Base-by-base conservation (phyloP, 345 rosid species). In the Salix suchowensis region DNA sequence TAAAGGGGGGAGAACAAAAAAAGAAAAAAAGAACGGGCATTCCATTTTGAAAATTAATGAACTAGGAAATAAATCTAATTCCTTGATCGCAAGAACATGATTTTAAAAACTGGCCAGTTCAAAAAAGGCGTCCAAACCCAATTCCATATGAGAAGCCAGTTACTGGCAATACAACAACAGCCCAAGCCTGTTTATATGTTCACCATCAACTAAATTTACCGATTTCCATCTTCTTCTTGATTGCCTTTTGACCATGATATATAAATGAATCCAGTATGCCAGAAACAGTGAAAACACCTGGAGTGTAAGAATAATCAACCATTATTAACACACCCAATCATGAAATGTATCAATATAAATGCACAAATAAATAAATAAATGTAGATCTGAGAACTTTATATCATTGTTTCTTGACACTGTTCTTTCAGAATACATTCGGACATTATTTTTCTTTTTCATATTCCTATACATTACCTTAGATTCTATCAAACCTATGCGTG, bases 141-240 rank as follows among this genome's bases (percentile, higher is more conserved):
- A 36, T 71, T 50, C 39, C 3, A 32, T 37, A 18, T 1, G 39
- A 61, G 70, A 46, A 61, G 65, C 65, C 70, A 30, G 24, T 7
- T 7, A 36, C 44, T 11, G 52, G 64, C 66, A 18, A 48, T 36
- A 36, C 71, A 30, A 37, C 72, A 40, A 21, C 67, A 34, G 36
- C 60, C 44, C 48, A 65, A 34, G 30, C 69, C 71, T 34, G 62
- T 70, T n/a, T 26, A 46, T 6, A 13, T 62, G 34, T 15, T 40
- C 44, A 10, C 2, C 44, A 42, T 96, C 88, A 96, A 77, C 88
- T 96, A 67, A 88, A 88, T 85, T 93, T 93, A 72, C 97, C 98
- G 9, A 93, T 83, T 81, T 93, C 98, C 87, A 93, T 93, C 89
- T 95, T 95, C 91, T 96, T 96, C 88, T 91, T 93, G 80, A 96